phyloP scores from a whole-genome alignment of 2,329 filamentous ascomycete genomes.

The Pseudogymnoascus sp. region DNA sequence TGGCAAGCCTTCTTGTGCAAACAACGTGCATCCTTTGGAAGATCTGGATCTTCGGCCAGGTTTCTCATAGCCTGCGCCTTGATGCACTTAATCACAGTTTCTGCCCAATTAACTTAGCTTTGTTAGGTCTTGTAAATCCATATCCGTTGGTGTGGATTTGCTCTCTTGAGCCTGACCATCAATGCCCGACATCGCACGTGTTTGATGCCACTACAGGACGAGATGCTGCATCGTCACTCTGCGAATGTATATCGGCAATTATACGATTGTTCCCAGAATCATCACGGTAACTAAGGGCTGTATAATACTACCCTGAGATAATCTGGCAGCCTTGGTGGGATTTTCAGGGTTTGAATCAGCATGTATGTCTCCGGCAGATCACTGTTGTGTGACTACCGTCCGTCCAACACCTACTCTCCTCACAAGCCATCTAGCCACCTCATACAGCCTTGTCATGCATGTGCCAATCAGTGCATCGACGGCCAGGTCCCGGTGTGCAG shows the following conservation, averaged over 20 bases:
- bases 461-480: background rate
- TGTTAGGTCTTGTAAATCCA: background rate
- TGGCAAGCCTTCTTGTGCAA: constrained; percentile 6
- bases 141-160: background rate
- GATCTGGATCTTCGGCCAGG: background rate
- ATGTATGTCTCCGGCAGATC: background rate
- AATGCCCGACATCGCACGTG: background rate
- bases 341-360: constrained; percentile 1
- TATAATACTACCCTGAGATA: background rate
- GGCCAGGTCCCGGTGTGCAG: background rate
- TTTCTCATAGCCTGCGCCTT: background rate
- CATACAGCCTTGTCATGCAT: background rate
- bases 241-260: background rate
- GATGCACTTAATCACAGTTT: background rate
- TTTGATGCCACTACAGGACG: background rate
- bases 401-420: background rate
- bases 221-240: background rate
- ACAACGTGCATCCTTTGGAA: background rate
- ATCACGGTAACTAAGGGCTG: background rate
- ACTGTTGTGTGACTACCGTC: background rate
- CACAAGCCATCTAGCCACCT: background rate
- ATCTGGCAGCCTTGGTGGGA: background rate
- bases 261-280: background rate
- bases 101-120: background rate
- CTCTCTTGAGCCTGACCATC: background rate